Percentiles rank a stretch among this genome's conserved stretches.
These are phyloP conservation scores for Nicotiana benthamiana DNA, from an alignment of 257 asterid species.

Conservation along the genomic window DNA sequence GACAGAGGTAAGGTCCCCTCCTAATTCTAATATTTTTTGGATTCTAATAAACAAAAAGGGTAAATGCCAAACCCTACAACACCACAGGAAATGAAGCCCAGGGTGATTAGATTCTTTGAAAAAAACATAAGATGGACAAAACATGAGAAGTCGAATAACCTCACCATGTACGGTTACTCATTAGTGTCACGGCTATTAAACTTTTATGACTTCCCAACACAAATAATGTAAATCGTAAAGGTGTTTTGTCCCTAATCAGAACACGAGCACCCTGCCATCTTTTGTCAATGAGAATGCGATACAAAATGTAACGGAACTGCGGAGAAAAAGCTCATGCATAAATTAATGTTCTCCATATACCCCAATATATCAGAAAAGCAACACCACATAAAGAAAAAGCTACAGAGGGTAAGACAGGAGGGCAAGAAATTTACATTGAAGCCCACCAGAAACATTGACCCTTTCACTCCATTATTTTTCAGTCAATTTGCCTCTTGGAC, in stretches of 20 bases:
- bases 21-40: no score
- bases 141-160: not conserved
- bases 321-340: not conserved
- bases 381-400: not conserved
- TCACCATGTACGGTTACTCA: not conserved
- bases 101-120: no score
- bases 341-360: not conserved
- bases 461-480: conserved; percentile 31
- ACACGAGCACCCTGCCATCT: not conserved
- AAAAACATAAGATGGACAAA: not conserved
- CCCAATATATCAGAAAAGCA: not conserved
- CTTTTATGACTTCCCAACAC: not conserved
- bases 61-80: no score
- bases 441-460: conserved; percentile 1
- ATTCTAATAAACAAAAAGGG: no score
- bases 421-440: conserved; percentile 34
- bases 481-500: conserved; percentile 17
- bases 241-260: not conserved
- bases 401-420: conserved; percentile 7
- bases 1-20: no score
- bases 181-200: not conserved
- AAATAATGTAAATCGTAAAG: not conserved
- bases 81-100: no score
- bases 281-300: not conserved
- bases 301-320: not conserved